phyloP scores from a whole-genome alignment of 805 yeast genomes.

The Dipodascus albidus region DNA sequence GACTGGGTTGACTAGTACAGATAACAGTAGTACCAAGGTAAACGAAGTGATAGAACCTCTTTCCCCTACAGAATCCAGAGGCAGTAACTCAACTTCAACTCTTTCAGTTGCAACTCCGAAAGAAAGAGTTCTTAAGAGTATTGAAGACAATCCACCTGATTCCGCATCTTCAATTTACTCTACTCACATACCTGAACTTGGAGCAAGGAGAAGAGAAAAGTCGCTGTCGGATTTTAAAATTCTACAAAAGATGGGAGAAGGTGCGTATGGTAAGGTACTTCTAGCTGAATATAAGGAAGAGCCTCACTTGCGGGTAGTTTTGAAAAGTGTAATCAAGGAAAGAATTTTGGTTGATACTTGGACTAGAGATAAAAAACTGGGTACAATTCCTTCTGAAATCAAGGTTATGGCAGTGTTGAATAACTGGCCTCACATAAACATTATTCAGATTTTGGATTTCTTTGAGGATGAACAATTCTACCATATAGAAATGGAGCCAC shows the following conservation, averaged over 20 bases:
- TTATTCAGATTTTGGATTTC: slow-evolving; percentile 75
- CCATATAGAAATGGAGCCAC: slow-evolving; percentile 84
- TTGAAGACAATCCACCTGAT: neutral
- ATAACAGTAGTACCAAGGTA: slow-evolving; percentile 8
- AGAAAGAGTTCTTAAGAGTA: neutral
- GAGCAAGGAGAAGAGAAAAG: slow-evolving; percentile 58
- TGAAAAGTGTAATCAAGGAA: slow-evolving; percentile 85
- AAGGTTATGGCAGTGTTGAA: slow-evolving; percentile 75
- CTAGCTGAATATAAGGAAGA: slow-evolving; percentile 60
- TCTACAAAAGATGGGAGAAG: slow-evolving; percentile 79
- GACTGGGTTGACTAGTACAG: slow-evolving; percentile 4
- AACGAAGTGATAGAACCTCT: neutral
- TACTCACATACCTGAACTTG: slow-evolving; percentile 34
- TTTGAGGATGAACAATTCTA: slow-evolving; percentile 87
- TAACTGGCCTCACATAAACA: slow-evolving; percentile 68
- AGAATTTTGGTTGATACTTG: slow-evolving; percentile 93
- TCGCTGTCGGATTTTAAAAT: slow-evolving; percentile 59
- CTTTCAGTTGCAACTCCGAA: neutral
- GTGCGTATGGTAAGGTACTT: slow-evolving; percentile 93
- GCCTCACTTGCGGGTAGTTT: slow-evolving; percentile 53
- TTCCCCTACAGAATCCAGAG: slow-evolving; percentile 2
- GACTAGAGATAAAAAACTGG: slow-evolving; percentile 85
- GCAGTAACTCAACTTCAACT: neutral
- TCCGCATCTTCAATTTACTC: neutral
- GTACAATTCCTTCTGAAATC: slow-evolving; percentile 94